Evolutionary conservation across 257 asterid genomes (phyloP).

Genomic region (Linaria vulgaris): DNA sequence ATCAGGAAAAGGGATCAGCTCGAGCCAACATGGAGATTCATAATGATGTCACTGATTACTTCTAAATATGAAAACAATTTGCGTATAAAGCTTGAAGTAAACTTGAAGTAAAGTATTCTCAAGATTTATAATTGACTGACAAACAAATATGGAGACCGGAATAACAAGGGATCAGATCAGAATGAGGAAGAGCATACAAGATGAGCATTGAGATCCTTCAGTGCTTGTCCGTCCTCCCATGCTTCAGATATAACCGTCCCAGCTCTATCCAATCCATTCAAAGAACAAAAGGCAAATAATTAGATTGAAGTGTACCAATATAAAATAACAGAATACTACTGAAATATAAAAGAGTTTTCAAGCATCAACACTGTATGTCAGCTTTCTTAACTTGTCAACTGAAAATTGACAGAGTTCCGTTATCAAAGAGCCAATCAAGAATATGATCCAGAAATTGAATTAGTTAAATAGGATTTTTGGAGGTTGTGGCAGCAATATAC

Average conservation of each 20-base stretch:
- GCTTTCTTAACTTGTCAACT: slow-evolving; percentile 16
- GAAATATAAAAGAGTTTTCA: not conserved
- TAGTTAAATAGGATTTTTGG: slow-evolving; percentile 1
- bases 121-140: slow-evolving; percentile 10
- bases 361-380: slow-evolving; percentile 12
- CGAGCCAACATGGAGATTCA: slow-evolving; percentile 8
- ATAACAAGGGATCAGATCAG: slow-evolving; percentile 11
- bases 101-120: not conserved
- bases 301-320: slow-evolving; percentile 10
- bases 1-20: not conserved
- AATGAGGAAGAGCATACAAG: slow-evolving; percentile 60
- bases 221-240: slow-evolving; percentile 97
- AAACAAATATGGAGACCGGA: slow-evolving; percentile 16
- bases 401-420: slow-evolving; percentile 11
- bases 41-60: not conserved
- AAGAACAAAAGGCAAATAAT: slow-evolving; percentile 25
- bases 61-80: not conserved
- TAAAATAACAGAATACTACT: slow-evolving; percentile 7
- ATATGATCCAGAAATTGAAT: slow-evolving; percentile 2
- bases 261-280: slow-evolving; percentile 63
- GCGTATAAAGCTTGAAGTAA: not conserved
- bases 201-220: slow-evolving; percentile 91
- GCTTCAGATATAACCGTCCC: slow-evolving; percentile 96
- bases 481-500: slow-evolving; percentile 8
- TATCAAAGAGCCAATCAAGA: slow-evolving; percentile 10